Evolutionary conservation across 139 green algal species (phyloP), one percentile per base, ranked within the genome.

Genomic region (Chlorella vulgaris): DNA sequence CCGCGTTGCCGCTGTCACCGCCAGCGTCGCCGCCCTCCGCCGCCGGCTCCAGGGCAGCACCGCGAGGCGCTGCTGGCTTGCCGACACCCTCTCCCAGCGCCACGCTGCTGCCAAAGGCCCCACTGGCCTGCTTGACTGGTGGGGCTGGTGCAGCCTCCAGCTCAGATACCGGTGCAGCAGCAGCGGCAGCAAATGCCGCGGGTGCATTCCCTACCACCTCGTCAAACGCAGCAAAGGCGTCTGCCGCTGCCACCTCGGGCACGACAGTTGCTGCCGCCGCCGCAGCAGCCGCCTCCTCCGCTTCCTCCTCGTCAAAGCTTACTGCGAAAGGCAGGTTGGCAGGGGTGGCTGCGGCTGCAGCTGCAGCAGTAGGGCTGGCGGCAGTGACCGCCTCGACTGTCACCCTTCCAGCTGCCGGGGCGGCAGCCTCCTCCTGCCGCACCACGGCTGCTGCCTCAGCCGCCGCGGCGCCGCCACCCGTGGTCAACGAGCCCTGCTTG

Each of bases 201-300:
- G 55, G 55, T 65, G 55, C 55, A 21, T 21, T n/a, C 4, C 10
- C 53, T 26, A 47, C 19, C 13, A 47, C 8, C 5, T 31, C 73
- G 26, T 70, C 74, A 60, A 80, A 80, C 1, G 74, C 74, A 21
- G 55, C 74, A 80, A 80, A 79, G 5, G 74, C 74, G 8, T 80
- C 73, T 6, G 15, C n/a, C 40, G 40, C 69, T 7, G 33, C 65
- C 28, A 31, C 53, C 35, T 43, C 43, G 10, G 47, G 29, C 31
- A 31, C 42, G 4, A 33, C 71, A 33, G 22, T 4, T 7, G 71
- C 31, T 38, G 62, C 7, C 21, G 33, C 38, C 19, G 35, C 55
- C 2, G 38, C 51, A 2, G 51, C 33, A 19, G 50, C 51, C 18
- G 51, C 18, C 1, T 4, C 50, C 6, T 65, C 70, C 1, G 50